phyloP scores from a whole-genome alignment of 2,329 filamentous ascomycete genomes.

The Trichoderma semiorbis region DNA sequence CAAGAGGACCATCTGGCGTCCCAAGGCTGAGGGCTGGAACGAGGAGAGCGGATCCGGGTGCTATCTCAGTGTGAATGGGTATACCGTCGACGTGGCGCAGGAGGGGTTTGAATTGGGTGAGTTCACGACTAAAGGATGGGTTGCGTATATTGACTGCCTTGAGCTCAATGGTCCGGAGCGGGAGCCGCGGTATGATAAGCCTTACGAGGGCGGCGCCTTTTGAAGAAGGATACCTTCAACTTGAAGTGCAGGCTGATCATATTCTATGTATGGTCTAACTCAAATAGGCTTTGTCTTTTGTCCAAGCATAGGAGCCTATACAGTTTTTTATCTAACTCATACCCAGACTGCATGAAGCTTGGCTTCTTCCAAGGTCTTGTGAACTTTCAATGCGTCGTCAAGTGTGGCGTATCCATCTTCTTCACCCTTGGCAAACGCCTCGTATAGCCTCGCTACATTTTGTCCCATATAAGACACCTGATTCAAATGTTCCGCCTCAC shows the following conservation, averaged over 20 bases:
- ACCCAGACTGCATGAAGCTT: background rate
- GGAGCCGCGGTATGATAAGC: slow-evolving; percentile 1
- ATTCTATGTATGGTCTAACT: background rate
- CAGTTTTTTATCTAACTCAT: background rate
- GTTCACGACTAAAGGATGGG: background rate
- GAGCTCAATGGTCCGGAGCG: background rate
- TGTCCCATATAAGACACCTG: background rate
- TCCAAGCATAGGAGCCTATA: background rate
- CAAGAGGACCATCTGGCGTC: background rate
- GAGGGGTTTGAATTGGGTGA: background rate
- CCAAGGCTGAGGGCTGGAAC: slow-evolving; percentile 3
- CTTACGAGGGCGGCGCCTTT: background rate
- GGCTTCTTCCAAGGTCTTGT: background rate
- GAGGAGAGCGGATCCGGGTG: background rate
- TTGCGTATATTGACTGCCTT: slow-evolving; percentile 1
- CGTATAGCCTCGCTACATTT: background rate
- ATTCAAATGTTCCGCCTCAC: background rate
- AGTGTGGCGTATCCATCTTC: slow-evolving; percentile 4
- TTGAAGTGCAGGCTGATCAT: background rate
- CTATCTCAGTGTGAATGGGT: slow-evolving; percentile 4
- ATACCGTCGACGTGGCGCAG: background rate
- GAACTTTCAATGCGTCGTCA: background rate
- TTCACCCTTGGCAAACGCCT: background rate
- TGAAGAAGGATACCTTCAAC: background rate
- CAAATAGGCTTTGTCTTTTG: background rate